phyloP scores from a whole-genome alignment of 257 asterid species.

The Hygrophila difformis region DNA sequence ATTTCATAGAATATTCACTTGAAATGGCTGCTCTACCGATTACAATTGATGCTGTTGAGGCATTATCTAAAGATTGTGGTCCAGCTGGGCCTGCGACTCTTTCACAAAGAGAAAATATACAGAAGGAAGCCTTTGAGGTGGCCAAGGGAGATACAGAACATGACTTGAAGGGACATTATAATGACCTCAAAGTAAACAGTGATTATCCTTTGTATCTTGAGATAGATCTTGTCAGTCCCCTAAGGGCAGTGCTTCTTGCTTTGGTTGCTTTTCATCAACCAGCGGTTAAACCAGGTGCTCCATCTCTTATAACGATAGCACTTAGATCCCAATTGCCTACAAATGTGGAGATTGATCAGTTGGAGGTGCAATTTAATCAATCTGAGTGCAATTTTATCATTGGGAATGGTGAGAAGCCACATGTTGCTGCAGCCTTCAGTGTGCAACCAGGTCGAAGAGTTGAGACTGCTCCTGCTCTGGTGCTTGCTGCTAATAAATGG shows the following conservation, averaged over 20 bases:
- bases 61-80: slow-evolving; percentile 47
- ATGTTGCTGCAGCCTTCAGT: slow-evolving; percentile 48
- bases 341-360: slow-evolving; percentile 80
- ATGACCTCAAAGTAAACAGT: slow-evolving; percentile 46
- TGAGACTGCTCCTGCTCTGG: slow-evolving; percentile 75
- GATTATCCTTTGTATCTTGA: slow-evolving; percentile 82
- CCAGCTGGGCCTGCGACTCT: slow-evolving; percentile 81
- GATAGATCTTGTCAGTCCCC: slow-evolving; percentile 93
- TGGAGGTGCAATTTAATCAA: slow-evolving; percentile 96
- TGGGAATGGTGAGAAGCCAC: slow-evolving; percentile 74
- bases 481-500: slow-evolving; percentile 78
- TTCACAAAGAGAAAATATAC: slow-evolving; percentile 63
- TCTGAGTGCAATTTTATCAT: slow-evolving; percentile 83
- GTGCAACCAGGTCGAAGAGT: slow-evolving; percentile 81
- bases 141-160: slow-evolving; percentile 56
- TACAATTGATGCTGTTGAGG: slow-evolving; percentile 30
- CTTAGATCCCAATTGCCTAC: slow-evolving; percentile 78
- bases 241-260: slow-evolving; percentile 78
- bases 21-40: slow-evolving; percentile 95
- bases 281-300: slow-evolving; percentile 74
- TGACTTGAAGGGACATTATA: slow-evolving; percentile 30
- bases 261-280: slow-evolving; percentile 98
- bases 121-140: slow-evolving; percentile 76
- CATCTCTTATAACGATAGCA: slow-evolving; percentile 64
- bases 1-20: slow-evolving; percentile 88